Evolutionary conservation across 257 asterid genomes (phyloP), one percentile per base, ranked within the genome.

Genomic region (Penstemon newberryi): DNA sequence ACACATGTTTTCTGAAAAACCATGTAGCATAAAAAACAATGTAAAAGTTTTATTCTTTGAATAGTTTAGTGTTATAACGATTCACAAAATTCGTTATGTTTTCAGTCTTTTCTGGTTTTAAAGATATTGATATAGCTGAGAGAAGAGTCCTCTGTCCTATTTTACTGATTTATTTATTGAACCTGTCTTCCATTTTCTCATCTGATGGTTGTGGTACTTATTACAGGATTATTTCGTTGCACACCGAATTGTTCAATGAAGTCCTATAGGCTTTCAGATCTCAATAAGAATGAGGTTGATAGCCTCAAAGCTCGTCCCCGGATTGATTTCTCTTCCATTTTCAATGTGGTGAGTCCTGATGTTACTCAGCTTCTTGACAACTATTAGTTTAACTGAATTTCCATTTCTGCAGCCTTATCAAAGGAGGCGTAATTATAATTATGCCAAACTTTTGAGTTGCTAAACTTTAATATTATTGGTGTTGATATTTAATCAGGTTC

Each of bases 291-390:
- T 2, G 94, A 90, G 95, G 96, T 89, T 75, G 85, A 88, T 79
- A 75, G 77, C 73, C 97, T 93, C 60, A 88, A 87, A 78, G 79
- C 87, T 77, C 99, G 97, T 36, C 97, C 97, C 33, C 90, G 96
- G 19, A 89, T 93, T 70, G 96, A 90, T 73, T 93, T 93, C 70
- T 69, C 89, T 69, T 90, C 97, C 41, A 86, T 90, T 74, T 93
- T 93, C 71, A 53, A 73, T 70, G 82, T 82, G 83, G 99, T 89
- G 82, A 87, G 96, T 61, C 72, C 70, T 68, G 18, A 41, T 65
- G 51, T 39, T 79, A 63, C 13, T 41, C 36, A 9, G 56, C 46
- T 13, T 7, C 63, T 39, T 65, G 12, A 18, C 43, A 19, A n/a
- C 25, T 56, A 0, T 72, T 38, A 4, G 46, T 43, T 70, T 52